Conservation (phyloP, 805 yeast genomes). For the Kodamaea kaohsiungensis region DNA sequence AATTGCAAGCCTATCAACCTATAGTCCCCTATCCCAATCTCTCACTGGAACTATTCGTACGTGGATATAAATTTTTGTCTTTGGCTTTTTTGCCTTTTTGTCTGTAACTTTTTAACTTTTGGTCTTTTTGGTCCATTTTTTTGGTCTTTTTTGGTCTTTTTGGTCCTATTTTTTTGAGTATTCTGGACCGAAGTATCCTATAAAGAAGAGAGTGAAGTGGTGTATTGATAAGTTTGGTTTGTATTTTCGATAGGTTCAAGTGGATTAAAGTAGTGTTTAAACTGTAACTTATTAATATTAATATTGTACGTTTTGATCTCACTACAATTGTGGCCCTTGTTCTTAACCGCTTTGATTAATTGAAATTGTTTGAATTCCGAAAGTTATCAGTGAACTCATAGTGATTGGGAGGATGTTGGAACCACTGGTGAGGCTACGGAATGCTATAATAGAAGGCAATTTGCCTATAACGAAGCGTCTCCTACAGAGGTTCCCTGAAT, state of each 20-base stretch:
- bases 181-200: too few relatives aligned
- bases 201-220: too few relatives aligned
- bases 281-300: too few relatives aligned
- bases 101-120: neutral
- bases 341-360: too few relatives aligned
- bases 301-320: too few relatives aligned
- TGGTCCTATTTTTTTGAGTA: too few relatives aligned
- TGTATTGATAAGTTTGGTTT: too few relatives aligned
- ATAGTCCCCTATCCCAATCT: neutral
- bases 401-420: conserved; percentile 50
- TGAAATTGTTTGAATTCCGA: neutral
- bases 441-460: conserved; percentile 65
- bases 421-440: conserved; percentile 64
- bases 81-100: neutral
- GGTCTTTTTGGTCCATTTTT: too few relatives aligned
- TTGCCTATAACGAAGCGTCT: conserved; percentile 63
- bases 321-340: too few relatives aligned
- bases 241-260: too few relatives aligned
- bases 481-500: conserved; percentile 65
- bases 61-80: neutral
- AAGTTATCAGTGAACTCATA: too few relatives aligned
- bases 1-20: neutral
- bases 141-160: neutral
- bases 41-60: neutral
- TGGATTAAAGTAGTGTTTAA: too few relatives aligned